Conservation (phyloP, 139 green algal genomes). For the Chlorella sp. region DNA sequence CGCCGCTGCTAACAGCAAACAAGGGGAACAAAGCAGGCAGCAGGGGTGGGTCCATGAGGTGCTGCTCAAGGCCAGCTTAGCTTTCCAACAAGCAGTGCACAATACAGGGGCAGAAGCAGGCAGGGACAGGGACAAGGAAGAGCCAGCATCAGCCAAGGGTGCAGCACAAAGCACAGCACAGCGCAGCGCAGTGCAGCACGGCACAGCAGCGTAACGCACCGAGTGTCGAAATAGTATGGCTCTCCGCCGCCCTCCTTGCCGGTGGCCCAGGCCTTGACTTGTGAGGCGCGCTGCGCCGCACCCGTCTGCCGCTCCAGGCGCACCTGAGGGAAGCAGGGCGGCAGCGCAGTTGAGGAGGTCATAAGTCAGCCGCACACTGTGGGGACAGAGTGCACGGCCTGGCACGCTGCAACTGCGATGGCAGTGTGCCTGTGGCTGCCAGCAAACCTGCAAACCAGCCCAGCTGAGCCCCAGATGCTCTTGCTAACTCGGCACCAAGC, state of each 20-base stretch:
- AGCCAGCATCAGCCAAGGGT: neutral
- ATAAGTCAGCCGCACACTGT: too few relatives aligned
- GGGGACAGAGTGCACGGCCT: too few relatives aligned
- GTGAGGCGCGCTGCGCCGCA: neutral
- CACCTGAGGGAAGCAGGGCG: neutral
- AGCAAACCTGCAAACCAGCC: too few relatives aligned
- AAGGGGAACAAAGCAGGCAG: neutral
- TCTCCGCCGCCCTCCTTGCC: neutral
- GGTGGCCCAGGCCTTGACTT: constrained; percentile 18
- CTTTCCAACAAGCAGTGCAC: too few relatives aligned
- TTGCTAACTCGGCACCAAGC: too few relatives aligned
- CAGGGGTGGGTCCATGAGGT: neutral
- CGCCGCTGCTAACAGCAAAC: constrained; percentile 28
- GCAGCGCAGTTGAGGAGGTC: too few relatives aligned
- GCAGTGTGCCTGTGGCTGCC: too few relatives aligned
- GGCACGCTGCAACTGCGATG: too few relatives aligned
- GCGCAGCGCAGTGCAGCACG: neutral
- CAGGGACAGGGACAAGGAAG: too few relatives aligned
- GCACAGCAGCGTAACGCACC: neutral
- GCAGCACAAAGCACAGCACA: neutral
- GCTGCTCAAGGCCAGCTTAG: too few relatives aligned
- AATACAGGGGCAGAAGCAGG: too few relatives aligned
- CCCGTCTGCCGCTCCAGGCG: constrained; percentile 7
- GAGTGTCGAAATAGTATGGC: constrained; percentile 16
- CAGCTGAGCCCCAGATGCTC: too few relatives aligned